These are phyloP conservation scores for Fusarium sp. DNA, from an alignment of 2,329 filamentous ascomycete genomes.

Conservation along the genomic window DNA sequence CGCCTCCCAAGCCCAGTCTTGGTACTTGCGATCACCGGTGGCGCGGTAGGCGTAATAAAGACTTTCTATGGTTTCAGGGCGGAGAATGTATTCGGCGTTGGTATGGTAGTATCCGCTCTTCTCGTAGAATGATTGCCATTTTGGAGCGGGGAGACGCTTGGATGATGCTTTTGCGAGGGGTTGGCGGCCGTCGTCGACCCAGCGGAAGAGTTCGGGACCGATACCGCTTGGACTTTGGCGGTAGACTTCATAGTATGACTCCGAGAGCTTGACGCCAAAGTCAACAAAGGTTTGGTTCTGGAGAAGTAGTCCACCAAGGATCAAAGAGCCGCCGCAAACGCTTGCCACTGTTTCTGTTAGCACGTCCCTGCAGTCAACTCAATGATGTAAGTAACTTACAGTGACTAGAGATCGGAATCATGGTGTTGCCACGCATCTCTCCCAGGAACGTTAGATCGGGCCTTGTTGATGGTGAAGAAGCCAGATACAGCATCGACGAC, in stretches of 20 bases:
- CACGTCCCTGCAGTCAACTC: not conserved
- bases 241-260: conserved; percentile 23
- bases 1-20: conserved; percentile 30
- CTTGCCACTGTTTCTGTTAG: not conserved
- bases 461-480: not conserved
- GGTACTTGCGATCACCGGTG: conserved; percentile 21
- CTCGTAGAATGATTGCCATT: conserved; percentile 23
- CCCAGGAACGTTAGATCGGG: conserved; percentile 1
- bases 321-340: not conserved
- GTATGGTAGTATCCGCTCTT: conserved; percentile 20
- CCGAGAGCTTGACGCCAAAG: not conserved
- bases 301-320: not conserved
- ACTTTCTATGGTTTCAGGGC: conserved; percentile 28
- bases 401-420: not conserved
- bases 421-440: not conserved
- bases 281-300: conserved; percentile 11
- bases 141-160: conserved; percentile 1
- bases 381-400: not conserved
- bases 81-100: conserved; percentile 26
- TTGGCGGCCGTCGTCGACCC: conserved; percentile 26
- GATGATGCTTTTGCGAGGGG: not conserved
- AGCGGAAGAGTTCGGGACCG: conserved; percentile 29
- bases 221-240: conserved; percentile 22
- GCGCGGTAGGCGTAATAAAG: conserved; percentile 32
- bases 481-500: not conserved